phyloP scores from a whole-genome alignment of 192 early-diverging fungal species.

The Paraglomus occultum region DNA sequence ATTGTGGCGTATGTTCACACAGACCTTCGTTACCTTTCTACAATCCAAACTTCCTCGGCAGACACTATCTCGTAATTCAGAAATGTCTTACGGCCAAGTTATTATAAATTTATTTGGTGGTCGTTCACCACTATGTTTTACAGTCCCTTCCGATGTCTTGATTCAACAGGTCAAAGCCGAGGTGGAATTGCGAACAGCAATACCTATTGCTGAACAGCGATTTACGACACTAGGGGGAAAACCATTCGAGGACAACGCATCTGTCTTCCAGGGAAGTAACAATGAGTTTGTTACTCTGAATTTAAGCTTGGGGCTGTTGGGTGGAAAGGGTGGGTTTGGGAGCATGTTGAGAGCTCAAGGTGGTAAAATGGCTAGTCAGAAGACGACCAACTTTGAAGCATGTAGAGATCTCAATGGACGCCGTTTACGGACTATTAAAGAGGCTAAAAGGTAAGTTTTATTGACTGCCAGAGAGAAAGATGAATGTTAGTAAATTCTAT shows the following conservation, averaged over 20 bases:
- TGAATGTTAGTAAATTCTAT: background rate
- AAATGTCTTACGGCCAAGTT: background rate
- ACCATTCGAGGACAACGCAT: background rate
- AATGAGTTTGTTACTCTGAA: constrained; percentile 33
- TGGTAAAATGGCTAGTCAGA: constrained; percentile 82
- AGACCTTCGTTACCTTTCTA: too few species aligned
- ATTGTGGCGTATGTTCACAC: too few species aligned
- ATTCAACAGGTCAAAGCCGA: background rate
- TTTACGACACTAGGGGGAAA: background rate
- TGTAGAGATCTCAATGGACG: constrained; percentile 92
- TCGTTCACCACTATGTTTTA: constrained; percentile 4
- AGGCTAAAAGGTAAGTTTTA: constrained; percentile 74
- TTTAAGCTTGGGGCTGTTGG: constrained; percentile 56
- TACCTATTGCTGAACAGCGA: background rate
- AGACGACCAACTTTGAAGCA: constrained; percentile 88
- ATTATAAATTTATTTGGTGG: constrained; percentile 4
- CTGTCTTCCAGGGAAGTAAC: background rate
- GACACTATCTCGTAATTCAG: too few species aligned
- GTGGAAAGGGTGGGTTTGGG: constrained; percentile 98
- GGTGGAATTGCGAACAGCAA: background rate
- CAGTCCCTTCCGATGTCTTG: background rate
- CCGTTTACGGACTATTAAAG: constrained; percentile 85
- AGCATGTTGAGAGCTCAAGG: constrained; percentile 91
- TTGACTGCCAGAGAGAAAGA: background rate
- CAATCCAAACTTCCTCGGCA: too few species aligned